phyloP scores from a whole-genome alignment of 1,284 basidiomycete species.

The Prillingera fragicola region DNA sequence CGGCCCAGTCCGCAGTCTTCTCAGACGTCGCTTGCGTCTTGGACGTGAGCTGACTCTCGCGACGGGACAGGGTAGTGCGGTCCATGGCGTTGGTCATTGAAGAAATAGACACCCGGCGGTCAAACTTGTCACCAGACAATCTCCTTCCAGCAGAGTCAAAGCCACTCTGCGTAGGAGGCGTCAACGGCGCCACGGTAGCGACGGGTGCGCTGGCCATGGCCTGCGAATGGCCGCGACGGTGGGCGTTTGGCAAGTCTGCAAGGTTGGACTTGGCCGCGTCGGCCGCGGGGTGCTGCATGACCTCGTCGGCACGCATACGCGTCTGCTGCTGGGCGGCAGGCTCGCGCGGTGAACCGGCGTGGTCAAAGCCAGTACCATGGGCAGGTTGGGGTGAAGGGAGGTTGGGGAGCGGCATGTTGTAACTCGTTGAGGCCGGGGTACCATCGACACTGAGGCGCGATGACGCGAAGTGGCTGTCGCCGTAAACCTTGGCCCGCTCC shows the following conservation, averaged over 20 bases:
- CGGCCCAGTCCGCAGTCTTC: slow-evolving; percentile 19
- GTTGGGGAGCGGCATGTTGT: slow-evolving; percentile 72
- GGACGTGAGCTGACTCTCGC: slow-evolving; percentile 24
- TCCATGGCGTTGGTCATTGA: slow-evolving; percentile 32
- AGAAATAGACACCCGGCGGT: slow-evolving; percentile 58
- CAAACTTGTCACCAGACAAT: slow-evolving; percentile 58
- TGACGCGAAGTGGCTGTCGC: slow-evolving; percentile 86
- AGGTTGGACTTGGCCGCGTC: slow-evolving; percentile 40
- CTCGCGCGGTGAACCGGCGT: slow-evolving; percentile 46
- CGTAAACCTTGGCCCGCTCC: slow-evolving; percentile 87
- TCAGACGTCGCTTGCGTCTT: slow-evolving; percentile 11
- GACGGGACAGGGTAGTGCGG: slow-evolving; percentile 25
- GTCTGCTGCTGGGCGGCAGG: slow-evolving; percentile 53
- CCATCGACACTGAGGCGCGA: slow-evolving; percentile 62
- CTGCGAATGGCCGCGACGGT: slow-evolving; percentile 35
- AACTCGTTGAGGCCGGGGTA: slow-evolving; percentile 49
- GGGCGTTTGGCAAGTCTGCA: slow-evolving; percentile 47
- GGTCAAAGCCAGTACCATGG: slow-evolving; percentile 24
- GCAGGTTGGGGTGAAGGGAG: slow-evolving; percentile 69
- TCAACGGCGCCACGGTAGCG: slow-evolving; percentile 50
- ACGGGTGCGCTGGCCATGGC: slow-evolving; percentile 26
- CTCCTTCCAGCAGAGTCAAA: not conserved
- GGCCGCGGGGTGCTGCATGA: slow-evolving; percentile 46
- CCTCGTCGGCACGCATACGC: slow-evolving; percentile 28
- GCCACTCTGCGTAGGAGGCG: no score